Base-by-base conservation (phyloP, 2,329 filamentous ascomycete species). In the Dactylonectria estremocensis region DNA sequence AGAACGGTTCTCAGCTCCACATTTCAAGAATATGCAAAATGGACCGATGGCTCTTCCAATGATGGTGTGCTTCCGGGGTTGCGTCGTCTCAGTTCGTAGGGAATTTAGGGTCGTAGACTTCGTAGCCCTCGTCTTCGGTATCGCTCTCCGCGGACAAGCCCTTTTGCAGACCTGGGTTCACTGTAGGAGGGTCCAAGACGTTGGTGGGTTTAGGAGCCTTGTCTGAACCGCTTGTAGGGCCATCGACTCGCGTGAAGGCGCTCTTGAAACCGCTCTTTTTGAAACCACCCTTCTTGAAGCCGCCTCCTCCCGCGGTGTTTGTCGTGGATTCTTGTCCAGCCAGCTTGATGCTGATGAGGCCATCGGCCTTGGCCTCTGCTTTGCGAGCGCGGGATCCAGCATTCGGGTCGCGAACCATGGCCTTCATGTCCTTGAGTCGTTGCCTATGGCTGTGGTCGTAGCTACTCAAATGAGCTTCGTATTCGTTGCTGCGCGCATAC, bases 391-490 rank as follows among this genome's bases (percentile, higher is more conserved):
- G 89, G 22, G 86, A 88, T 14, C 86, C 87, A 24, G 90, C 90
- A 61, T 86, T 87, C 1, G 92, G 90, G 72, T 94, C 91, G 72
- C 91, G 90, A 35, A 92, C 91, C 85, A 95, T 92, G 76, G 93
- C 91, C 82, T 94, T 94, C 93, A 95, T 95, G 76, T 96, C 93
- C 81, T 94, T 93, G 66, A 95, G 88, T 56, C 93, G 92, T 83
- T 97, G 95, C 80, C 95, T 95, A 82, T 99, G 96, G 75, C 93
- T 93, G 82, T 99, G 96, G 79, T 98, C 96, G 81, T 98, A 98
- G 76, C 93, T 96, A 70, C 91, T 91, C 64, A 98, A 93, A 80
- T 99, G 96, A 8, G 95, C 92, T 81, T 98, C 95, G 80, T 97
- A 98, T 80, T 98, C 95, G 78, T 97, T 95, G 87, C 97, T 95